These are phyloP conservation scores for Penicillium coffeae DNA, from an alignment of 495 filamentous ascomycete genomes.

Conservation along the genomic window DNA sequence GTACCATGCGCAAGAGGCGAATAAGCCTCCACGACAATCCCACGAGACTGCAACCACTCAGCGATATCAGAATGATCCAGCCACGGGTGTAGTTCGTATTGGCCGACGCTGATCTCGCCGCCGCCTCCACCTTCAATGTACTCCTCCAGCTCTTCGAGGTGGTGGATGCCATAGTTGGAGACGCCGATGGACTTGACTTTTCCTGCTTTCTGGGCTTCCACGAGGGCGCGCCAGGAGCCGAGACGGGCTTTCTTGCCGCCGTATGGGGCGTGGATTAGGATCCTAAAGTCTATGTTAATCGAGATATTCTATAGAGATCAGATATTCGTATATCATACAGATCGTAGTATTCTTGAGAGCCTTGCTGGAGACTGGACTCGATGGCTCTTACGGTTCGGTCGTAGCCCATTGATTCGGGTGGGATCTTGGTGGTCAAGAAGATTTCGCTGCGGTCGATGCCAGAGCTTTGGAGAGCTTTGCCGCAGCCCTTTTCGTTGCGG, in stretches of 20 bases:
- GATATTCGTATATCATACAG: conserved; percentile 33
- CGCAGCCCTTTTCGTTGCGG: conserved; percentile 51
- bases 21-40: conserved; percentile 75
- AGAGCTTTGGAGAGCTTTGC: conserved; percentile 42
- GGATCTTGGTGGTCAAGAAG: conserved; percentile 58
- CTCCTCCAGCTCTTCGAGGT: conserved; percentile 60
- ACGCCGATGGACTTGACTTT: conserved; percentile 50
- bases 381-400: conserved; percentile 37
- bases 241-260: conserved; percentile 46
- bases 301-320: no score
- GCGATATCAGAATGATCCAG: conserved; percentile 68
- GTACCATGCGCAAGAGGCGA: conserved; percentile 67
- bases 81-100: conserved; percentile 90
- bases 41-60: conserved; percentile 65
- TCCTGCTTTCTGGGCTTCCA: conserved; percentile 50
- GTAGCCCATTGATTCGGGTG: conserved; percentile 48
- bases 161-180: conserved; percentile 54
- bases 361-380: conserved; percentile 28
- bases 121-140: conserved; percentile 70
- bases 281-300: no score
- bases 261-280: conserved; percentile 54
- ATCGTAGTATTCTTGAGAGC: conserved; percentile 58
- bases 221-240: conserved; percentile 48
- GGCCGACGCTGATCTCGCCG: conserved; percentile 75
- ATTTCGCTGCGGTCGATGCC: conserved; percentile 41